Percentiles rank a stretch among this genome's conserved stretches.
phyloP scores from a whole-genome alignment of 192 early-diverging fungal genomes.

The Chytriomyces sp. region DNA sequence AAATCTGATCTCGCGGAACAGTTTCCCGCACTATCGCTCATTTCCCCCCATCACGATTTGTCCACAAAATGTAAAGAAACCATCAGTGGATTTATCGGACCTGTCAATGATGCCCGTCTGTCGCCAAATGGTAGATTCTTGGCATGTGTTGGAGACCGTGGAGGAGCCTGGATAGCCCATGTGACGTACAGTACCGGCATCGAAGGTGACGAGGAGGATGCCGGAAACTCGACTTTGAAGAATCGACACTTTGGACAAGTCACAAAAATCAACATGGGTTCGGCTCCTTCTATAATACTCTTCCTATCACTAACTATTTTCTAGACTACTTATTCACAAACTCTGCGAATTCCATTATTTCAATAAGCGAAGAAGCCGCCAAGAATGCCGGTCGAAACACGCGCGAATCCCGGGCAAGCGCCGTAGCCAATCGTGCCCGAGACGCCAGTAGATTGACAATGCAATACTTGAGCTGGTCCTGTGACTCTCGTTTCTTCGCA shows the following conservation, averaged over 20 bases:
- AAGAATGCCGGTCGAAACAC: too few species aligned
- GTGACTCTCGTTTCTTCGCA: conserved; percentile 19
- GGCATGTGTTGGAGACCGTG: conserved; percentile 21
- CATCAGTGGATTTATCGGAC: neutral
- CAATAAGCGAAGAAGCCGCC: neutral
- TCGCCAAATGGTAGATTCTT: conserved; percentile 16
- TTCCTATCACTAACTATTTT: neutral
- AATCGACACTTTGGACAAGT: neutral
- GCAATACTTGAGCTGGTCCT: conserved; percentile 26
- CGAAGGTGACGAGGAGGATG: neutral
- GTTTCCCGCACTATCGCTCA: neutral
- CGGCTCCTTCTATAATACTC: neutral
- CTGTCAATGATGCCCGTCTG: conserved; percentile 15
- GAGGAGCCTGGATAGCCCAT: conserved; percentile 5
- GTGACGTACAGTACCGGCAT: neutral
- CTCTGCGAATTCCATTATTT: neutral
- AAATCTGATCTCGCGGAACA: neutral
- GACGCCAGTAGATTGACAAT: conserved; percentile 6
- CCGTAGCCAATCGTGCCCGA: neutral
- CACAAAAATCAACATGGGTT: neutral
- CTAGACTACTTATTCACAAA: neutral
- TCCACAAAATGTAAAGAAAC: neutral
- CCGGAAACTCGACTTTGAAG: neutral
- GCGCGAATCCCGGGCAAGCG: neutral
- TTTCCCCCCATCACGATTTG: conserved; percentile 6